Percentiles rank a stretch among this genome's conserved stretches.
Evolutionary conservation across 192 early-diverging fungal genomes (phyloP).

Genomic region (Backusella sp.): DNA sequence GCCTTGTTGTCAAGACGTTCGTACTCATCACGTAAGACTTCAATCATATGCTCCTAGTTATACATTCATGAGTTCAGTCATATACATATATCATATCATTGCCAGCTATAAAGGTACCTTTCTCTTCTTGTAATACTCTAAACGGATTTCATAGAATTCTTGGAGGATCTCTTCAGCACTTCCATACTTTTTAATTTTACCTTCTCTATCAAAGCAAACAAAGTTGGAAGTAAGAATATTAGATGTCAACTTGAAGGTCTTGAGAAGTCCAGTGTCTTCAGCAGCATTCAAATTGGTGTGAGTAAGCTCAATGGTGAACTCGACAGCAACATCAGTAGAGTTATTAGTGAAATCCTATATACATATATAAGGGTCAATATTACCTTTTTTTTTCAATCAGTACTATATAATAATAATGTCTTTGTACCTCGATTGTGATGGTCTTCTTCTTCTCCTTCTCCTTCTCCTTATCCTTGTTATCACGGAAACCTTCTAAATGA

Average conservation of each 20-base stretch:
- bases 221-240: slow-evolving; percentile 84
- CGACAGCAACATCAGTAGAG: slow-evolving; percentile 62
- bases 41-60: slow-evolving; percentile 55
- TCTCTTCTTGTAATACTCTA: slow-evolving; percentile 84
- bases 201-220: slow-evolving; percentile 91
- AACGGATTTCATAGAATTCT: slow-evolving; percentile 86
- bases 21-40: slow-evolving; percentile 63
- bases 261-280: slow-evolving; percentile 77
- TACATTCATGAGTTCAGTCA: background rate
- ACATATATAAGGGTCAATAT: background rate
- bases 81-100: background rate
- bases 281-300: slow-evolving; percentile 69
- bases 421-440: slow-evolving; percentile 51
- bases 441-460: slow-evolving; percentile 86
- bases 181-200: slow-evolving; percentile 79
- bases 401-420: background rate
- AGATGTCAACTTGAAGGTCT: slow-evolving; percentile 73
- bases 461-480: slow-evolving; percentile 67
- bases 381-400: no score
- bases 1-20: slow-evolving; percentile 78
- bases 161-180: slow-evolving; percentile 76
- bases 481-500: slow-evolving; percentile 57
- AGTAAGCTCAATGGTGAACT: slow-evolving; percentile 65
- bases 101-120: slow-evolving; percentile 57
- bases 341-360: slow-evolving; percentile 67